A percentile compares a stretch with the other conserved stretches of the same genome.
These are phyloP conservation scores for Begonia fuchsioides DNA, from an alignment of 306 rosid genomes.

Conservation along the genomic window DNA sequence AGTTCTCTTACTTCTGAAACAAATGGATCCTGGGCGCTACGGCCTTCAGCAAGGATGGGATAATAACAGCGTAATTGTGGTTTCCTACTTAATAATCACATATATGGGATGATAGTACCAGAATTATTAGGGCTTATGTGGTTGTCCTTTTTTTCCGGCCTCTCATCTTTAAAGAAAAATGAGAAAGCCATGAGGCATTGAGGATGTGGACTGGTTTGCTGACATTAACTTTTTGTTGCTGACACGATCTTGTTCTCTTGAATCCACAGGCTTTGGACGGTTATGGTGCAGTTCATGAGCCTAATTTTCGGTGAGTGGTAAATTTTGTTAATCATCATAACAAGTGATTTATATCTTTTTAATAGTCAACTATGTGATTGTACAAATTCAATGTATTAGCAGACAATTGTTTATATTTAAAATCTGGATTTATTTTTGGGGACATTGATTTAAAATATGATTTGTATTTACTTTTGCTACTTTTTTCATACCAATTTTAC, in stretches of 20 bases:
- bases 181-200: conserved; percentile 86
- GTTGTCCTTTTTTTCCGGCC: conserved; percentile 53
- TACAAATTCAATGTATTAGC: too few relatives aligned
- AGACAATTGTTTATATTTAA: too few relatives aligned
- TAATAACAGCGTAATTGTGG: conserved; percentile 99
- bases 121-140: conserved; percentile 80
- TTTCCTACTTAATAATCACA: conserved; percentile 99
- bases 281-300: conserved; percentile 72
- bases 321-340: conserved; percentile 1
- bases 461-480: not conserved
- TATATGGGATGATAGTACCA: conserved; percentile 81
- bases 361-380: too few relatives aligned
- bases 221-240: conserved; percentile 86
- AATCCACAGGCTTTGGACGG: conserved; percentile 99
- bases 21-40: conserved; percentile 98
- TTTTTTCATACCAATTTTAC: conserved; percentile 36
- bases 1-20: conserved; percentile 43
- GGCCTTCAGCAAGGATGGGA: conserved; percentile 98
- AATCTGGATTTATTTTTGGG: not conserved
- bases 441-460: not conserved
- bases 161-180: conserved; percentile 58
- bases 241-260: conserved; percentile 99
- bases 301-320: conserved; percentile 86
- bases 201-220: conserved; percentile 99
- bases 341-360: too few relatives aligned